Evolutionary conservation across 345 rosid species (phyloP), one percentile per base, ranked within the genome.

Genomic region (Rhodamnia argentea): DNA sequence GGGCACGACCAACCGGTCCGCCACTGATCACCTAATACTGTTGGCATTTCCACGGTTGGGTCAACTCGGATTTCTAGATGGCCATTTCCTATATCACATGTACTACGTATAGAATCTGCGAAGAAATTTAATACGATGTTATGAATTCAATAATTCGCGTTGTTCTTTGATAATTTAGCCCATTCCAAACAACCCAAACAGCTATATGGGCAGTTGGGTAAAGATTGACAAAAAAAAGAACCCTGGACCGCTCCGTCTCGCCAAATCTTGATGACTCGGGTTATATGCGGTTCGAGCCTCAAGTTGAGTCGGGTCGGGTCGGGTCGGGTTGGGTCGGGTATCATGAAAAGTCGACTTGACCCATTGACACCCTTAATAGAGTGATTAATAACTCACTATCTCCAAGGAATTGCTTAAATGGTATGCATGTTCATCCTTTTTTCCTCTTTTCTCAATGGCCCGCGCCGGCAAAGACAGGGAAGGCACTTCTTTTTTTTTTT

Each of bases 141-240:
- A 64, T 1, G 24, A 64, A 64, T 32, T 5, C 10, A 32, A 64
- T 64, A 8, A 64, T 64, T 16, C 5, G 24, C 8, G 78, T 9
- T 64, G 24, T 64, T 64, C 24, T 16, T 64, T 16, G 44, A 62
- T 62, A 20, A 7, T 62, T 29, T 27, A 15, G 18, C 22, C 40
- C 22, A 6, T 62, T 14, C 0, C 29, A 32, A 29, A 0, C 75
- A 14, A 62, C 0, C 0, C 5, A 0, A 60, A 7, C 29, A 14
- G 2, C 32, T 7, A 27, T 7, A 27, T 15, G 0, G 22, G 22
- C 18, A 29, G 22, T 62, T 60, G 37, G 40, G 75, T 13, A 62
- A 62, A 27, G 3, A 3, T 60, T 60, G 1, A n/a, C 26, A n/a
- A 2, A 60, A 2, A 9, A 0, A 27, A 62, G 14, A 5, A 29